phyloP scores from a whole-genome alignment of 1,284 basidiomycete species.

The Ustilago nuda region DNA sequence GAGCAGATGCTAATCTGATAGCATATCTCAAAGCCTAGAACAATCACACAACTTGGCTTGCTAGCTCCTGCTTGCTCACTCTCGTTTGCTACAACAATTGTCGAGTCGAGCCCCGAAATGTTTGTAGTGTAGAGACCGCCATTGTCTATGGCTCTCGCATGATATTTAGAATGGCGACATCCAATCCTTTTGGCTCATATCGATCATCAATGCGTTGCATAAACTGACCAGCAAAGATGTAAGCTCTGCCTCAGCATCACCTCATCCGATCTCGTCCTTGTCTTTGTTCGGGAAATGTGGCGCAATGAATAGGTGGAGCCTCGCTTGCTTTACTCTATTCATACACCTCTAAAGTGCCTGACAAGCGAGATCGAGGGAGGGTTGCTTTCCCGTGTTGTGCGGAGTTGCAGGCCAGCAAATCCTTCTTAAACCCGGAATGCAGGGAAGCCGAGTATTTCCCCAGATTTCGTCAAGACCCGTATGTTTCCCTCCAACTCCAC shows the following conservation, averaged over 20 bases:
- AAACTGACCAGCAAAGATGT: no score
- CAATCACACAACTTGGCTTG: background rate
- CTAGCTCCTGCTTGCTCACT: background rate
- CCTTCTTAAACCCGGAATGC: no score
- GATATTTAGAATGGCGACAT: background rate
- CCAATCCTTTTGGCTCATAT: background rate
- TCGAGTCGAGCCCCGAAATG: background rate
- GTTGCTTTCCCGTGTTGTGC: background rate
- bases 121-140: background rate
- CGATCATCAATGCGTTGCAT: background rate
- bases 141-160: background rate
- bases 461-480: constrained; percentile 11
- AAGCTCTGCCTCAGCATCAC: no score
- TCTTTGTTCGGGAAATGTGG: background rate
- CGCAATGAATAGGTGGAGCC: constrained; percentile 2
- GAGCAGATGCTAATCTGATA: constrained; percentile 1
- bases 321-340: background rate
- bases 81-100: background rate
- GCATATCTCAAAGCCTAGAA: background rate
- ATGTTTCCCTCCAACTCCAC: background rate
- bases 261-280: background rate
- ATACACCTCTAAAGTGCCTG: background rate
- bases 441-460: constrained; percentile 21
- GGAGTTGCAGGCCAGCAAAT: no score
- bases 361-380: background rate